Evolutionary conservation across 768 basidiomycete species (phyloP), one percentile per base, ranked within the genome.

Genomic region (Tulasnella sp.): DNA sequence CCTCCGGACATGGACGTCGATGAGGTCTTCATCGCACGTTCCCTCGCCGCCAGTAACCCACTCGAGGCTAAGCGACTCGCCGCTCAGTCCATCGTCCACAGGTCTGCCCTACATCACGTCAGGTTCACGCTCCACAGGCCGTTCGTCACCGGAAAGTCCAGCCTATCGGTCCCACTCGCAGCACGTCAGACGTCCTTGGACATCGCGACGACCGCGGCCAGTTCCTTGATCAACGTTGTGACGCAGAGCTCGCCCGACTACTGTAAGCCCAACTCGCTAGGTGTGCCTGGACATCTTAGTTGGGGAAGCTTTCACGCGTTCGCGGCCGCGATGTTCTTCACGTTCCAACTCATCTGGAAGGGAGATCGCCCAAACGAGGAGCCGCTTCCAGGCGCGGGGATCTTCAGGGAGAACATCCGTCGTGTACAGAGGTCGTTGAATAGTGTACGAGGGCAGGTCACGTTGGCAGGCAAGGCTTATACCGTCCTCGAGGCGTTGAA

Each of bases 251-350:
- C 84, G 2, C 85, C 85, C 1, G 87, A 87, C 67, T 85, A 85
- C 68, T 73, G 87, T 30, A 79, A 80, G 38, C 85, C 81, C 55
- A 77, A 80, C 12, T 77, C 83, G 17, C 71, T 83, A 60, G 80
- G 84, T 8, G 84, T 87, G 7, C 86, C 85, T 31, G 86, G 85
- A 2, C 87, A 91, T 70, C 82, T 90, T 78, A 82, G 81, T 64
- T 87, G 85, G 82, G 83, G 83, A 3, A 85, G 87, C 0, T 86
- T 85, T 72, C 87, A 91, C 66, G 80, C 84, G 64, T 90, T 90
- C 73, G 83, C 83, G 49, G 86, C 88, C 19, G 85, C 85, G 50
- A 88, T 90, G 83, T 90, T 90, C 72, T 88, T 90, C 77, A 85
- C 85, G n/a, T 89, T 89, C 72, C 87, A 90, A 65, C 77, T 90